Conservation (phyloP, 805 yeast genomes). For the Kodamaea lidongshanica region DNA sequence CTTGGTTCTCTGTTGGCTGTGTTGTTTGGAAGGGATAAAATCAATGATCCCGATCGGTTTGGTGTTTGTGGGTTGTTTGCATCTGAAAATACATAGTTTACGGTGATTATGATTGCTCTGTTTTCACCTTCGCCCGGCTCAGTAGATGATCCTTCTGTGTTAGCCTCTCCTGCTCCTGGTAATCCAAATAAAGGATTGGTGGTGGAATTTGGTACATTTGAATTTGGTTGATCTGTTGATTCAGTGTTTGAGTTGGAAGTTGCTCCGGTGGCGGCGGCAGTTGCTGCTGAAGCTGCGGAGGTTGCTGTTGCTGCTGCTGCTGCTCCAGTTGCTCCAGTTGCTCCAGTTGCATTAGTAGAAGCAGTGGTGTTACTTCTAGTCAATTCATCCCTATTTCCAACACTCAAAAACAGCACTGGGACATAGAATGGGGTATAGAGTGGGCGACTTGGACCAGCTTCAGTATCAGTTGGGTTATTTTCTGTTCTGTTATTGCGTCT, state of each 20-base stretch:
- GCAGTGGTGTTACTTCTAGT: constrained; percentile 1
- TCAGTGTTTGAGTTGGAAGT: too few relatives aligned
- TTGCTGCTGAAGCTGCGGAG: too few relatives aligned
- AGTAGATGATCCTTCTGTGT: too few relatives aligned
- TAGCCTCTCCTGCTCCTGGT: constrained; percentile 1
- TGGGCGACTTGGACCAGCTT: constrained; percentile 3
- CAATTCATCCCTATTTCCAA: constrained; percentile 4
- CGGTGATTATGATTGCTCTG: constrained; percentile 38
- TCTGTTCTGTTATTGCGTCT: constrained; percentile 1
- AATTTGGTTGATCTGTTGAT: too few relatives aligned
- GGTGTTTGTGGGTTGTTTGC: constrained; percentile 33
- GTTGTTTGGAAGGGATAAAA: constrained; percentile 63
- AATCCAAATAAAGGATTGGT: too few relatives aligned
- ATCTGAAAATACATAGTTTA: constrained; percentile 38
- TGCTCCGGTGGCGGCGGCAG: too few relatives aligned
- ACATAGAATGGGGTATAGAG: constrained; percentile 6
- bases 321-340: not conserved
- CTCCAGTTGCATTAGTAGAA: not conserved
- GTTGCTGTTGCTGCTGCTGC: constrained; percentile 1
- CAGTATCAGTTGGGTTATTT: constrained; percentile 1
- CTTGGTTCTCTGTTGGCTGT: constrained; percentile 55
- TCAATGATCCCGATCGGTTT: constrained; percentile 50
- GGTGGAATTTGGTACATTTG: too few relatives aligned
- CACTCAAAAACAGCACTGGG: constrained; percentile 5
- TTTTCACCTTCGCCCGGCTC: constrained; percentile 10